These are phyloP conservation scores for Clavispora vitiphila DNA, from an alignment of 805 yeast genomes.

Conservation along the genomic window DNA sequence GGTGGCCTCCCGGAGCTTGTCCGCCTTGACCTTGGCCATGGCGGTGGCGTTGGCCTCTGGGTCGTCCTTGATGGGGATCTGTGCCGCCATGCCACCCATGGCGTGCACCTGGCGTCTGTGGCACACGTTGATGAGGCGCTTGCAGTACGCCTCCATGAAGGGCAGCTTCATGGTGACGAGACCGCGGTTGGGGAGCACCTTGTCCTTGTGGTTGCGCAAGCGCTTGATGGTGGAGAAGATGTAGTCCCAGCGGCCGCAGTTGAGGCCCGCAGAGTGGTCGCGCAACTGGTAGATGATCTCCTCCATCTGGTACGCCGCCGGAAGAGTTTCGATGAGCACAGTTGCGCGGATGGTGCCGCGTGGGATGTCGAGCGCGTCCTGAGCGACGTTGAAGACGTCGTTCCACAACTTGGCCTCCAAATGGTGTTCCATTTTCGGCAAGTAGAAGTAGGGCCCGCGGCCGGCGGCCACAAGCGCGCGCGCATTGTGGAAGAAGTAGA, in stretches of 20 bases:
- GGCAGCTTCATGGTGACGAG: slow-evolving; percentile 19
- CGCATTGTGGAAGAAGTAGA: slow-evolving; percentile 75
- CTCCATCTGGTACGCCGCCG: slow-evolving; percentile 84
- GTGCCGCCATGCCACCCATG: slow-evolving; percentile 24
- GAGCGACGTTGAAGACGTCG: slow-evolving; percentile 70
- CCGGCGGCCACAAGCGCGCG: slow-evolving; percentile 56
- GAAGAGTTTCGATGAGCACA: slow-evolving; percentile 76
- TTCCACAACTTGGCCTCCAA: slow-evolving; percentile 81
- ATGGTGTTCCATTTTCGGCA: slow-evolving; percentile 86
- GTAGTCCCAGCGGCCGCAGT: slow-evolving; percentile 90
- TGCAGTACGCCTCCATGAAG: slow-evolving; percentile 18
- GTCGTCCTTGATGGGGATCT: slow-evolving; percentile 20
- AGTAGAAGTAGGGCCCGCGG: slow-evolving; percentile 74
- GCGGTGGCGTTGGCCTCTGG: slow-evolving; percentile 13
- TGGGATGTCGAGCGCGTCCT: slow-evolving; percentile 61
- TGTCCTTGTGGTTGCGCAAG: slow-evolving; percentile 50
- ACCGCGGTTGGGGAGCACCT: slow-evolving; percentile 17
- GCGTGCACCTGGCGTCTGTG: slow-evolving; percentile 21
- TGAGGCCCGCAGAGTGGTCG: slow-evolving; percentile 73
- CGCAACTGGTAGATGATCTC: slow-evolving; percentile 75
- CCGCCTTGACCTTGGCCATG: slow-evolving; percentile 15
- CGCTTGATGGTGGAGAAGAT: slow-evolving; percentile 77
- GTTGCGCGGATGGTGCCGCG: slow-evolving; percentile 81
- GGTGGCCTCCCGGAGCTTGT: slow-evolving; percentile 19
- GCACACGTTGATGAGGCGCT: slow-evolving; percentile 16